Evolutionary conservation across 345 rosid species (phyloP).

Genomic region (Rhodamnia argentea): DNA sequence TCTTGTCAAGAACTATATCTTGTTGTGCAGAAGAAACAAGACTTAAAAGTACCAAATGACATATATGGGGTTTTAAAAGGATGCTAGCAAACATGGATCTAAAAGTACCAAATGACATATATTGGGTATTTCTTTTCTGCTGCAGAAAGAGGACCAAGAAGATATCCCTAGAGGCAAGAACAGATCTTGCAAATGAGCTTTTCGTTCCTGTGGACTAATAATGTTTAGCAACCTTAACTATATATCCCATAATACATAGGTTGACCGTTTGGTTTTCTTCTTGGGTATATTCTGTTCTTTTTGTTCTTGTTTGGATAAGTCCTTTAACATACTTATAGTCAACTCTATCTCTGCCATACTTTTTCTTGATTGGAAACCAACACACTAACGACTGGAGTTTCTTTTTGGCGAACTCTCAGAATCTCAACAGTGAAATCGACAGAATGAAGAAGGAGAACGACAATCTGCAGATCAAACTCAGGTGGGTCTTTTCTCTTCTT

Average conservation of each 20-base stretch:
- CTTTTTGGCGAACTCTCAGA: slow-evolving; percentile 19
- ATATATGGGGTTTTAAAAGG: slow-evolving; percentile 7
- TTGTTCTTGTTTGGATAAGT: background rate
- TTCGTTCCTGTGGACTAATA: background rate
- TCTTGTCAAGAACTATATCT: background rate
- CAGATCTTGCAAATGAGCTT: slow-evolving; percentile 34
- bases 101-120: background rate
- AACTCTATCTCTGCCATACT: background rate
- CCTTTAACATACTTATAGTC: background rate
- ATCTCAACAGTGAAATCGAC: slow-evolving; percentile 69
- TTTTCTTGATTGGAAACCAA: background rate
- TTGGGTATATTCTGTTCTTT: background rate
- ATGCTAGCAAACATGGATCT: slow-evolving; percentile 29
- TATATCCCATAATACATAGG: background rate
- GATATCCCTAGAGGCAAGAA: background rate
- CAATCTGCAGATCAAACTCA: slow-evolving; percentile 69
- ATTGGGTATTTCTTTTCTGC: slow-evolving; percentile 5
- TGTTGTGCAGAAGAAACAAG: background rate
- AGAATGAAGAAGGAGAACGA: slow-evolving; percentile 81
- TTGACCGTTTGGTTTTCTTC: background rate
- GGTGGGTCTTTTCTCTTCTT: slow-evolving; percentile 14
- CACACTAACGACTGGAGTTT: slow-evolving; percentile 3
- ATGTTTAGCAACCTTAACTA: background rate
- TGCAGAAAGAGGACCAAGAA: background rate
- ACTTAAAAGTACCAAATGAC: background rate